Conservation (phyloP, 768 basidiomycete species). For the Russula griseocarnosa region DNA sequence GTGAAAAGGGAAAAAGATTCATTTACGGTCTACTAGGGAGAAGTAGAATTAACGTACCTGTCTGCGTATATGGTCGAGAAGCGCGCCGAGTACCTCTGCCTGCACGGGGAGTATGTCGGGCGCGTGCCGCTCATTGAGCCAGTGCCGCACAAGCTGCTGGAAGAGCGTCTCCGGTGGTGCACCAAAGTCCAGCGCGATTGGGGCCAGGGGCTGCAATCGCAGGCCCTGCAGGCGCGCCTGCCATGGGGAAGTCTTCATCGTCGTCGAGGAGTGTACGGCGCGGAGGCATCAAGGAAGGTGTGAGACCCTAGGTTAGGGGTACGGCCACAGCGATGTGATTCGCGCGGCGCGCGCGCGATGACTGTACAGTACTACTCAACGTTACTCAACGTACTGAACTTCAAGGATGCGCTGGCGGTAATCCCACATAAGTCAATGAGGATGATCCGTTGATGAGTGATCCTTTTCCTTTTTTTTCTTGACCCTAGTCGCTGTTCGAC, state of each 20-base stretch:
- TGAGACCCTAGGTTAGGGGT: background rate
- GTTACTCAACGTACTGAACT: background rate
- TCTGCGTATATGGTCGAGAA: slow-evolving; percentile 74
- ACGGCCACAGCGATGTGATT: too few species aligned
- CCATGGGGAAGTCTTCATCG: slow-evolving; percentile 26
- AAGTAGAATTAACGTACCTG: slow-evolving; percentile 54
- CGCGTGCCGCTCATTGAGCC: slow-evolving; percentile 82
- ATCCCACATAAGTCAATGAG: background rate
- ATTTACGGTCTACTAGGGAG: background rate
- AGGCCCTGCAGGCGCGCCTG: background rate
- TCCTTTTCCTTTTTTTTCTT: background rate
- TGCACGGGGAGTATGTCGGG: slow-evolving; percentile 76
- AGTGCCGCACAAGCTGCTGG: slow-evolving; percentile 69
- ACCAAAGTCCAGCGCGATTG: slow-evolving; percentile 22
- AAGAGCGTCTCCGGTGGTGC: slow-evolving; percentile 52
- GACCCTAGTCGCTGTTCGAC: background rate
- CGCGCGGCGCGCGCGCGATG: too few species aligned
- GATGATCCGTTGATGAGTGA: background rate
- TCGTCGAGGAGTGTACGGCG: slow-evolving; percentile 26
- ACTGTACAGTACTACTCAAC: too few species aligned
- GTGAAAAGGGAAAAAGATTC: background rate
- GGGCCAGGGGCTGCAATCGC: background rate
- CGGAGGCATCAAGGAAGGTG: slow-evolving; percentile 20
- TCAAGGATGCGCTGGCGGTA: too few species aligned
- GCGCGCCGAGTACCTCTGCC: slow-evolving; percentile 56